Conservation (phyloP, 306 rosid species). For the Prunus persica region Prunus_persica_NCBIv2 NC_034014.1:20928501-20929000, state of each 20-base stretch:
- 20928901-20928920: not conserved
- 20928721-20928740: too few species aligned
- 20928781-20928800: not conserved
- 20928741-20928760: too few species aligned
- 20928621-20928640: slow-evolving; percentile 11
- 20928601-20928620: slow-evolving; percentile 32
- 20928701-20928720: not conserved
- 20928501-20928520: slow-evolving; percentile 67
- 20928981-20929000: not conserved
- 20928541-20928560: slow-evolving; percentile 91
- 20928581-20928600: slow-evolving; percentile 73
- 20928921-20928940: not conserved
- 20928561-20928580: slow-evolving; percentile 88
- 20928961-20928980: not conserved
- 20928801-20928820: not conserved
- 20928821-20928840: not conserved
- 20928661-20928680: not conserved
- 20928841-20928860: not conserved
- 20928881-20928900: not conserved
- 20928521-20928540: slow-evolving; percentile 90
- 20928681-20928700: not conserved
- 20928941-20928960: not conserved
- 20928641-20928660: not conserved
- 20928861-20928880: not conserved
- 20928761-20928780: not conserved